Base-by-base conservation (phyloP, 257 asterid species). In the Gynochthodes officinalis region DNA sequence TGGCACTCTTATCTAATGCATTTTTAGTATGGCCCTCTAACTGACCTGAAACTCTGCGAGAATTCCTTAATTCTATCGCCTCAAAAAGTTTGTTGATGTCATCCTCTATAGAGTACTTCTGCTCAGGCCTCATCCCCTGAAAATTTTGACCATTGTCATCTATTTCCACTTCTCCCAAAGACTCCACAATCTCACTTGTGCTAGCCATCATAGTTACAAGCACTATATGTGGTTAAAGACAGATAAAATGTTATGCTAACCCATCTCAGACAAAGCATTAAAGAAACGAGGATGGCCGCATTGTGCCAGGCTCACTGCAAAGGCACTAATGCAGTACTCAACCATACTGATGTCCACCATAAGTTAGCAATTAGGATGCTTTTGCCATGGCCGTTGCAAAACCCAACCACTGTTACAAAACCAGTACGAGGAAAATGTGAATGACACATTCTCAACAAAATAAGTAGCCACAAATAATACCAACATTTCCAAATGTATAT, bases 11-110 rank as follows among this genome's bases (percentile, higher is more conserved):
- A 64, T 68, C 79, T 5, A 67, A 76, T 19, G 71, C 82, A 46
- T 80, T 86, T 81, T 76, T 77, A 48, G 64, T 67, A 59, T 33
- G 81, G 16, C 68, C 48, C 25, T 82, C 85, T 23, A 80, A 73
- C 25, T 70, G 78, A 54, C 82, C 79, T 59, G 75, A 58, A 63
- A 81, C 84, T 70, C 76, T 82, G 52, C 68, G 76, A 44, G 82
- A 69, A 74, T 76, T 83, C 76, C 84, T 85, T 60, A 84, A 72
- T 40, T 89, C 94, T 67, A 94, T 84, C 1, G 93, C 87, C 74
- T 87, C 95, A 53, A 94, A 94, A 30, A 94, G 91, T 39, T 85
- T 89, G 83, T 86, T 86, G 32, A 94, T 94, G 73, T 89, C 98
- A 69, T 87, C 82, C 74, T 83, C 84, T 69, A 83, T 83, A 50